Conservation (phyloP, 345 rosid genomes). For the Excoecaria agallocha region DNA sequence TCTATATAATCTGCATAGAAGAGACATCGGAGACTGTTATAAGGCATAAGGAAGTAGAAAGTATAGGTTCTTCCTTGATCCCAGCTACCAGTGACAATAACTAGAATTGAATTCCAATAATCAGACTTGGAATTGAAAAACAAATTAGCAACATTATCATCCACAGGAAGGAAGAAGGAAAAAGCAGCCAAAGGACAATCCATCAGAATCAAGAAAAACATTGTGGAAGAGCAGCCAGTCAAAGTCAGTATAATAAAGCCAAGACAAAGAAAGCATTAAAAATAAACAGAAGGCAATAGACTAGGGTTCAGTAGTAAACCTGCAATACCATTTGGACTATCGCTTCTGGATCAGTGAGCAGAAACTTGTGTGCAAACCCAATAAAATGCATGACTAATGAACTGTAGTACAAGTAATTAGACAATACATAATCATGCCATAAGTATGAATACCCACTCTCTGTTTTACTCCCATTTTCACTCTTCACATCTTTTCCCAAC, state of each 20-base stretch:
- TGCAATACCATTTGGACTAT: constrained; percentile 81
- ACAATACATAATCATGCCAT: constrained; percentile 76
- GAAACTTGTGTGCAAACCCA: constrained; percentile 95
- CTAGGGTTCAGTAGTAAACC: constrained; percentile 45
- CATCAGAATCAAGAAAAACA: neutral
- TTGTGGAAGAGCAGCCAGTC: neutral
- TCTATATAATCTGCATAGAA: no score
- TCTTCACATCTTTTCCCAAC: constrained; percentile 36
- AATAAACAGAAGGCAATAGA: constrained; percentile 9
- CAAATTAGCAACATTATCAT: neutral
- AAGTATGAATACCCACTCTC: constrained; percentile 48
- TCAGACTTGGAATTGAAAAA: neutral
- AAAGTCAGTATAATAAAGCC: neutral
- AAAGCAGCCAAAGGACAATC: neutral
- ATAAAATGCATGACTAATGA: constrained; percentile 90
- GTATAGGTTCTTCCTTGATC: neutral
- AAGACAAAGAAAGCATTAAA: neutral
- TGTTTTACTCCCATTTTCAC: constrained; percentile 30
- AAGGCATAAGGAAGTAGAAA: neutral
- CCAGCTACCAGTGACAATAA: neutral
- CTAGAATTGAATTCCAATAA: neutral
- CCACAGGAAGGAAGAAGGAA: neutral
- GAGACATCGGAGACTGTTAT: no score
- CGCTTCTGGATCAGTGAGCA: constrained; percentile 73
- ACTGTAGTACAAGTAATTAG: constrained; percentile 82